Evolutionary conservation across 805 yeast species (phyloP), one percentile per base, ranked within the genome.

Genomic region (Brettanomyces naardenensis): DNA sequence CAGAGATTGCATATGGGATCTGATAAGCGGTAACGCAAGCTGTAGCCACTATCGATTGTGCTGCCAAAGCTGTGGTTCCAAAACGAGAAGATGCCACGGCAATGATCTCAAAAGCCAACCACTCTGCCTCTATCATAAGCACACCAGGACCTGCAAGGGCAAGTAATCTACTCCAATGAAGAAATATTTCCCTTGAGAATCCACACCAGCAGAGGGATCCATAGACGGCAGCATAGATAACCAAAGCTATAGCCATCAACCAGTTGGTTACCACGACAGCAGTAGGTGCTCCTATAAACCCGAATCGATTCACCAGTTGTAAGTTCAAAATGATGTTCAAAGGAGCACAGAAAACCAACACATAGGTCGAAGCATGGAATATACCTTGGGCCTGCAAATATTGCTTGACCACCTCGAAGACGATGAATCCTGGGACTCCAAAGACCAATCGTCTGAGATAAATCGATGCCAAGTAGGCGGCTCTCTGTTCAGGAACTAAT

Each of bases 101-200:
- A 45, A 74, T 65, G 33, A 73, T 64, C 48, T 74, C 80, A 50
- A 74, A 74, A 2, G 78, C 78, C 37, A 74, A 51, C 56, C 75
- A 74, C 50, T 74, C 80, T 10, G 78, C 78, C 52, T 72, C 78
- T 33, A 74, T 65, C 79, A 74, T 74, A 30, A 73, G 51, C 39
- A 71, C 65, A 25, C 79, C 77, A 2, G 79, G 79, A 22, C 73
- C 61, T 1, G 79, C 78, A 37, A 74, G 59, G 6, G 45, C 39
- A 14, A 68, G 51, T 33, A 69, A 53, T 35, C 57, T 60, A 3
- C 59, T 58, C 80, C 80, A 74, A 28, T 65, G 62, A 30, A 51
- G 49, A 45, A 72, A 68, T 4, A 71, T 61, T 18, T 65, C 65
- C 5, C 37, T 45, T 1, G 70, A 33, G 38, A 71, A 53, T 0